These are phyloP conservation scores for Hypoxylon sp. DNA, from an alignment of 2,329 filamentous ascomycete genomes.

Conservation along the genomic window DNA sequence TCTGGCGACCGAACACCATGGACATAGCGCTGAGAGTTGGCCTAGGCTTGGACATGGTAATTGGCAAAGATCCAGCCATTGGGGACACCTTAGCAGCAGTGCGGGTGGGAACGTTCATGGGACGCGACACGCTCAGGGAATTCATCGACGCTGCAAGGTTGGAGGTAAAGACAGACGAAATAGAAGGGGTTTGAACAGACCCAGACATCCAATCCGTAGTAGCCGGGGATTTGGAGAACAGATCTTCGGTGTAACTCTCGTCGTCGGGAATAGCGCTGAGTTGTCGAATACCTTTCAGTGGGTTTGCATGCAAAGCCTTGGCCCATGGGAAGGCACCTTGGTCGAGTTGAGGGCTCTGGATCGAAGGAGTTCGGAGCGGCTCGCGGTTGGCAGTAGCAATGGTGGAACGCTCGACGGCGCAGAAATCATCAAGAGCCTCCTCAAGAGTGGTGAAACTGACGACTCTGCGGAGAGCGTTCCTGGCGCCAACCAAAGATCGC, in stretches of 20 bases:
- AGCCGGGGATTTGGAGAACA: constrained; percentile 81
- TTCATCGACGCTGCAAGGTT: constrained; percentile 83
- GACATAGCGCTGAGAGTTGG: constrained; percentile 75
- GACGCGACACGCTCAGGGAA: constrained; percentile 67
- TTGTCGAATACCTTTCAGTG: constrained; percentile 76
- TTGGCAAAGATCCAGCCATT: constrained; percentile 76
- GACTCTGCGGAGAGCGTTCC: constrained; percentile 79
- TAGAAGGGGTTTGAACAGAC: constrained; percentile 78
- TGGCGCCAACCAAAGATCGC: constrained; percentile 81
- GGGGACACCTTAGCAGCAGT: constrained; percentile 63
- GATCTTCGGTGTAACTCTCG: constrained; percentile 81
- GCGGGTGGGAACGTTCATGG: constrained; percentile 53
- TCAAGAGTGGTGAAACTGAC: constrained; percentile 94
- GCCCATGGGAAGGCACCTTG: constrained; percentile 93
- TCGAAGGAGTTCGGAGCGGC: constrained; percentile 92
- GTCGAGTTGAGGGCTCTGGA: constrained; percentile 85
- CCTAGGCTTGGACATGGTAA: constrained; percentile 79
- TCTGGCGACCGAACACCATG: constrained; percentile 79
- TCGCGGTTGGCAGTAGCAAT: constrained; percentile 90
- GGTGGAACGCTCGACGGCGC: constrained; percentile 78
- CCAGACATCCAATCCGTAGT: constrained; percentile 81
- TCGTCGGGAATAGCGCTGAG: constrained; percentile 87
- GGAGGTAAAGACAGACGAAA: constrained; percentile 86
- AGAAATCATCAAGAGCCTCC: constrained; percentile 92
- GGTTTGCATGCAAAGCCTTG: constrained; percentile 82